Percentiles rank a stretch among this genome's conserved stretches.
These are phyloP conservation scores for peach (Prunus persica) DNA, from an alignment of 306 rosid species.

Conservation along the genomic window Prunus_persica_NCBIv2 NC_034013.1:14528001-14528500, in stretches of 20 bases:
- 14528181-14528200: no score
- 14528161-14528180: no score
- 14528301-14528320: neutral
- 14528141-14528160: no score
- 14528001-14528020: no score
- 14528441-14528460: neutral
- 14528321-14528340: slow-evolving; percentile 11
- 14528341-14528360: slow-evolving; percentile 15
- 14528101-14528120: no score
- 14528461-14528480: neutral
- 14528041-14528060: no score
- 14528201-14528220: slow-evolving; percentile 93
- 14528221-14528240: slow-evolving; percentile 72
- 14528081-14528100: no score
- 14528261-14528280: slow-evolving; percentile 7
- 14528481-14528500: neutral
- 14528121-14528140: no score
- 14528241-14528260: slow-evolving; percentile 15
- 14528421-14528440: slow-evolving; percentile 1
- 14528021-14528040: no score
- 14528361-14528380: slow-evolving; percentile 6
- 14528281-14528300: neutral
- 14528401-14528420: slow-evolving; percentile 3
- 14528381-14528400: slow-evolving; percentile 27
- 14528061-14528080: no score